Evolutionary conservation across 2,329 filamentous ascomycete genomes (phyloP).

Genomic region (Madurella mycetomatis): DNA sequence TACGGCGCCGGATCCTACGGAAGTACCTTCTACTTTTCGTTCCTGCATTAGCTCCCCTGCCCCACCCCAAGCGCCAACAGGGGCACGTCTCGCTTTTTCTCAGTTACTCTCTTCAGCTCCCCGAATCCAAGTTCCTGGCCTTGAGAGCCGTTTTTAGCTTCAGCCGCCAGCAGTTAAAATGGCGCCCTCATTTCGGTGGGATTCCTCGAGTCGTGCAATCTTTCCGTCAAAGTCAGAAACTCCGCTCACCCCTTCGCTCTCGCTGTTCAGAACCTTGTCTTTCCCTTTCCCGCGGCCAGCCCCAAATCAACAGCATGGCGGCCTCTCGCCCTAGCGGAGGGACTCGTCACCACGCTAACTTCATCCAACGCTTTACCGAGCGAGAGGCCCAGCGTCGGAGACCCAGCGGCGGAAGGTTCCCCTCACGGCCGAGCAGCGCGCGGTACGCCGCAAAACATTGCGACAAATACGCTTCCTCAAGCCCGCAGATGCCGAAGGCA

Average conservation of each 20-base stretch:
- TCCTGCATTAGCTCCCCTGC: neutral
- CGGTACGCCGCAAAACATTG: neutral
- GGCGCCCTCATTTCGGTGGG: neutral
- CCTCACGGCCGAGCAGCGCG: neutral
- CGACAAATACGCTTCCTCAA: slow-evolving; percentile 13
- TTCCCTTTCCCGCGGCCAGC: neutral
- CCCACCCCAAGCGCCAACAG: neutral
- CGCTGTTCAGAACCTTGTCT: neutral
- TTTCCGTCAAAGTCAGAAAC: neutral
- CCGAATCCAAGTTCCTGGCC: neutral
- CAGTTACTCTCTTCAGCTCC: neutral
- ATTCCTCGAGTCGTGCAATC: neutral
- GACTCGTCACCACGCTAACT: neutral
- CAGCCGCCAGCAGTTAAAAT: neutral
- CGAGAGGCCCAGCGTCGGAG: neutral
- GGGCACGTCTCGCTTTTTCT: slow-evolving; percentile 4
- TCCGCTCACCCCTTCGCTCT: neutral
- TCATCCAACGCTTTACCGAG: neutral
- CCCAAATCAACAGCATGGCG: neutral
- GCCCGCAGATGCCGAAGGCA: slow-evolving; percentile 20
- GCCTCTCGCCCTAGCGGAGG: neutral
- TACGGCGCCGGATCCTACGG: neutral
- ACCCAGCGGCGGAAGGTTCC: no score
- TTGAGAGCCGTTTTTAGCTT: neutral
- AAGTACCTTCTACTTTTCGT: neutral